Percentiles rank a stretch among this genome's conserved stretches.
These are phyloP conservation scores for Cryptosporidium bovis DNA, from an alignment of 169 alveolate species.

Conservation along the genomic window DNA sequence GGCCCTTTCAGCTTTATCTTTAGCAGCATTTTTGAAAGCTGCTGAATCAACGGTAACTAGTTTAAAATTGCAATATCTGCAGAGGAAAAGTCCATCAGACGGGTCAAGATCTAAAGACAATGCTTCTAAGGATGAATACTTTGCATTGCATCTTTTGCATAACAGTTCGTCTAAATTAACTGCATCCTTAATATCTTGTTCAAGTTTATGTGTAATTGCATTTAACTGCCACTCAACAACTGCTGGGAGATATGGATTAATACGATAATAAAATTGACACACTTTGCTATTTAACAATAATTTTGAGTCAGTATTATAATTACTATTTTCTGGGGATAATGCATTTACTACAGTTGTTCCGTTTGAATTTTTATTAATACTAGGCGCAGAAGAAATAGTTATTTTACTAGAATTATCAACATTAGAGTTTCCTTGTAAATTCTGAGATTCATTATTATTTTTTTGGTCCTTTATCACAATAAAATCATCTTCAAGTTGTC, in stretches of 20 bases:
- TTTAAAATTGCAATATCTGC: constrained; percentile 57
- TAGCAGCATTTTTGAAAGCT: constrained; percentile 51
- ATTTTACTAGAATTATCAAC: neutral
- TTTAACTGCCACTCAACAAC: constrained; percentile 73
- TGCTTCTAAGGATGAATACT: constrained; percentile 56
- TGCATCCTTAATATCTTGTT: constrained; percentile 69
- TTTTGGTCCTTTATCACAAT: constrained; percentile 65
- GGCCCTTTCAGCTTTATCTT: constrained; percentile 68
- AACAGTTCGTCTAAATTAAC: constrained; percentile 41
- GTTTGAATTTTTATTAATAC: neutral
- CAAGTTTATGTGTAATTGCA: constrained; percentile 49
- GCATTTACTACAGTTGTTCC: neutral
- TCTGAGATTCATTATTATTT: neutral
- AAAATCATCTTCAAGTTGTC: constrained; percentile 51
- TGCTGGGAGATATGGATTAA: constrained; percentile 66
- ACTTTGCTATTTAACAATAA: neutral
- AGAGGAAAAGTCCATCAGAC: constrained; percentile 48
- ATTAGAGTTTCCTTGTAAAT: neutral
- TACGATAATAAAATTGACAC: constrained; percentile 28
- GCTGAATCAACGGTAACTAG: constrained; percentile 62
- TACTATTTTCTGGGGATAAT: neutral
- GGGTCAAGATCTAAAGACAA: constrained; percentile 46
- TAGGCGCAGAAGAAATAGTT: too few relatives aligned
- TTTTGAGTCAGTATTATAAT: neutral
- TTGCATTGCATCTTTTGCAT: constrained; percentile 46